Conservation (phyloP, 352 stramenopile genomes). For the Pythium sukuiense region DNA sequence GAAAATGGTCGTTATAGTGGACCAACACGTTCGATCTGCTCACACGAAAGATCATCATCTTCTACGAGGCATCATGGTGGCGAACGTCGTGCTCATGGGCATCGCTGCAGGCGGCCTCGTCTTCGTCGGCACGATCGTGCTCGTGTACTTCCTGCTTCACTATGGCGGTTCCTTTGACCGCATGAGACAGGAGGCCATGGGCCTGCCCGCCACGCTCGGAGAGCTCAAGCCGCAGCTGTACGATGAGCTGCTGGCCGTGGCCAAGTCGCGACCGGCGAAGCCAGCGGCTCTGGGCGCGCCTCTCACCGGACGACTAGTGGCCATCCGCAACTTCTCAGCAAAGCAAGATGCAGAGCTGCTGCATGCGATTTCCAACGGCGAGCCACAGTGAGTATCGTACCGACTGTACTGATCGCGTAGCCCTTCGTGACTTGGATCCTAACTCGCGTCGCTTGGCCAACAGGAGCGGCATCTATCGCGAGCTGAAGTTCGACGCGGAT, state of each 20-base stretch:
- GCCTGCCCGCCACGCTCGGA: constrained; percentile 49
- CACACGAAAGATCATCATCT: background rate
- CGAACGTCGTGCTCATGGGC: constrained; percentile 55
- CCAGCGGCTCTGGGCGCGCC: constrained; percentile 34
- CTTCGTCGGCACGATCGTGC: constrained; percentile 79
- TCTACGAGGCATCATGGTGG: constrained; percentile 39
- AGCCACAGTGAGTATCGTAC: constrained; percentile 30
- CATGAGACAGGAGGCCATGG: constrained; percentile 78
- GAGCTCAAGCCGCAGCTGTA: constrained; percentile 87
- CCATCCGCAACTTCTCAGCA: constrained; percentile 45
- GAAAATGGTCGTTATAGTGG: background rate
- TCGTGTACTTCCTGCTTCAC: constrained; percentile 83
- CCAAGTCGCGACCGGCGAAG: constrained; percentile 37
- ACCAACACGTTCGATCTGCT: background rate
- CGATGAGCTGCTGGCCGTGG: constrained; percentile 75
- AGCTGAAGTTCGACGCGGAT: constrained; percentile 63
- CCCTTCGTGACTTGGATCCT: background rate
- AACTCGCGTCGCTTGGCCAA: background rate
- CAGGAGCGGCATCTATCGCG: constrained; percentile 61
- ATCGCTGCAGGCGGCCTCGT: constrained; percentile 82
- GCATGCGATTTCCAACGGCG: constrained; percentile 51
- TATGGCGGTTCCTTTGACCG: constrained; percentile 87
- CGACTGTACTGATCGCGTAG: background rate
- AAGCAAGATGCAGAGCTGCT: constrained; percentile 35
- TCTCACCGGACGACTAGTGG: constrained; percentile 43